Percentiles rank a stretch among this genome's conserved stretches.
phyloP scores from a whole-genome alignment of 179 eudicot genomes.

The Pouteria campechiana region DNA sequence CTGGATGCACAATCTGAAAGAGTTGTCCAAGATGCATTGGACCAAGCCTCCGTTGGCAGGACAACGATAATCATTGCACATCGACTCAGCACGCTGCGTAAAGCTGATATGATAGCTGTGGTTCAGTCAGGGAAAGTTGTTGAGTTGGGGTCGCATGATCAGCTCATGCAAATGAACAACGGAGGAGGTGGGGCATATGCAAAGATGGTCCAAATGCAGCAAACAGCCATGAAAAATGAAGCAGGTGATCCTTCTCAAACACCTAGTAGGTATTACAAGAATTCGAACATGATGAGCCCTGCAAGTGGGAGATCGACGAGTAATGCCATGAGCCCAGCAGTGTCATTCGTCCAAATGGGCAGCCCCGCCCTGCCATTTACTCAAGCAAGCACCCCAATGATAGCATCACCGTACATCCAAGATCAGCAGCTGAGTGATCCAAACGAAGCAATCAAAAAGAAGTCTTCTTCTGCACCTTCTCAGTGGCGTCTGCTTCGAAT shows the following conservation, averaged over 20 bases:
- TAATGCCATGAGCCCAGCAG: not conserved
- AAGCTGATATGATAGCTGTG: slow-evolving; percentile 18
- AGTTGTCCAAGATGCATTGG: slow-evolving; percentile 23
- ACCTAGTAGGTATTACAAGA: not conserved
- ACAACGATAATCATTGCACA: slow-evolving; percentile 28
- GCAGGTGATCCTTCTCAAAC: too few relatives aligned
- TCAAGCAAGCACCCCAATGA: slow-evolving; percentile 11
- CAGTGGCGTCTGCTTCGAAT: slow-evolving; percentile 22
- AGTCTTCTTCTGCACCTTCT: slow-evolving; percentile 9
- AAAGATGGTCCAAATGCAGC: slow-evolving; percentile 27
- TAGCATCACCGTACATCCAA: slow-evolving; percentile 10
- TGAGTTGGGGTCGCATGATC: slow-evolving; percentile 25
- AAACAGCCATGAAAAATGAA: slow-evolving; percentile 10
- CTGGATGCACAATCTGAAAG: slow-evolving; percentile 26
- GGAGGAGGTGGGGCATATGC: slow-evolving; percentile 18
- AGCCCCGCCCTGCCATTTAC: slow-evolving; percentile 21
- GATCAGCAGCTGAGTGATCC: slow-evolving; percentile 9
- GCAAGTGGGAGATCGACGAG: not conserved
- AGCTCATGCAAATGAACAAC: slow-evolving; percentile 10
- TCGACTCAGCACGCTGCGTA: slow-evolving; percentile 19
- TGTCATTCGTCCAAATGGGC: slow-evolving; percentile 15
- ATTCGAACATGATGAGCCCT: too few relatives aligned
- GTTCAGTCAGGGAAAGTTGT: slow-evolving; percentile 22
- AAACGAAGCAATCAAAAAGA: slow-evolving; percentile 6
- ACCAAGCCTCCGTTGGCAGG: slow-evolving; percentile 25